Base-by-base conservation (phyloP, 129 eudicot genomes). In the Artemisia argyi region DNA sequence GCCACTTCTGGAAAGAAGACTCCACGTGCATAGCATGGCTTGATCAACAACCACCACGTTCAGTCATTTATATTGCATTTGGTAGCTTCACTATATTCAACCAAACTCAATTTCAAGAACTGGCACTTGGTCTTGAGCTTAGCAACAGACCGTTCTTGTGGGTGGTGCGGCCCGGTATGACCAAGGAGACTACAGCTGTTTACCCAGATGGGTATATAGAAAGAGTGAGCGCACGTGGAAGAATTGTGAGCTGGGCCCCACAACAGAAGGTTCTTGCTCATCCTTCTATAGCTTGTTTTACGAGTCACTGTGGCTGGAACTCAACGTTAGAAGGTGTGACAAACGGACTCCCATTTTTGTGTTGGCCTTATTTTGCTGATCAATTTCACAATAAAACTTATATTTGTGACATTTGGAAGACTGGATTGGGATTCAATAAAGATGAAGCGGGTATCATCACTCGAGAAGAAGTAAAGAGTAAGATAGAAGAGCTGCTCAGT, bases 301-400 rank as follows among this genome's bases (percentile, higher is more conserved):
- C 84, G 55, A 85, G 82, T 61, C 95, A 91, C 12, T 88, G 92
- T 56, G 95, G 97, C 15, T 88, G 97, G 95, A 88, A 91, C 61
- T 91, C 97, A 10, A 86, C 90, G 15, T 16, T 82, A 20, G 97
- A 91, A 51, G 87, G 90, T 44, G 55, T 84, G n/a, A 73, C 90
- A 69, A 82, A 78, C 13, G 96, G 97, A 17, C 64, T 84, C 7
- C 92, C 92, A n/a, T 82, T 88, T 60, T 55, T 91, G 56, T 91
- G 97, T 49, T 88, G 97, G 96, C 97, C 92, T 17, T 91, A 88
- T 58, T 88, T 83, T 68, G 83, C 81, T 0, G 96, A 91, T 73
- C 97, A 91, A 46, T 74, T 77, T 65, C 58, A 77, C 35, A 88
- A 88, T 51, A 80, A 72, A 71, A 82, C 64, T 26, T 91, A 88